Conservation (phyloP, 768 basidiomycete genomes). For the Lactarius sanguifluus region DNA sequence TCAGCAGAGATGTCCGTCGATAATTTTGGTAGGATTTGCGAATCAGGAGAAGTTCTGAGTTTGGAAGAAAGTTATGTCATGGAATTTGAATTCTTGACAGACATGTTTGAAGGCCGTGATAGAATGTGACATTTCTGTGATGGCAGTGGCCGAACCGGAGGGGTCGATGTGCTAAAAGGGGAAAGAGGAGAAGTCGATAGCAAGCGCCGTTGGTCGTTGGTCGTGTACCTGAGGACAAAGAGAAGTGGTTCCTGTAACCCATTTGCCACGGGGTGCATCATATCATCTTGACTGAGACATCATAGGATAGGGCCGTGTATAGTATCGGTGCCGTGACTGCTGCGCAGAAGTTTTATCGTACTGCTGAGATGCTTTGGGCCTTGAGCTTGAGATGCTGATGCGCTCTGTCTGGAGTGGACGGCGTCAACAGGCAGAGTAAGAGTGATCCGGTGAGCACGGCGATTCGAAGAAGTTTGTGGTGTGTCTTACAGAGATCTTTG, state of each 20-base stretch:
- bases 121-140: conserved; percentile 3
- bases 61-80: background rate
- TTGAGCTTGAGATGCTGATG: conserved; percentile 1
- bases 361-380: conserved; percentile 8
- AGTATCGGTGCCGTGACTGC: background rate
- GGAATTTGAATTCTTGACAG: background rate
- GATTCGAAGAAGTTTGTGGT: background rate
- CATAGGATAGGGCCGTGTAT: background rate
- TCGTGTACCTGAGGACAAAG: background rate
- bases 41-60: background rate
- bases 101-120: background rate
- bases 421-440: background rate
- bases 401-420: background rate
- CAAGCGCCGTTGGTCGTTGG: background rate
- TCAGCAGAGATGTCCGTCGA: background rate
- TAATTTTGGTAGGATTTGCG: conserved; percentile 1
- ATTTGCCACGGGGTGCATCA: background rate
- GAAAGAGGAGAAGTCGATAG: background rate
- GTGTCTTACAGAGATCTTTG: background rate
- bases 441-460: conserved; percentile 14
- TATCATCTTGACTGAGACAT: background rate
- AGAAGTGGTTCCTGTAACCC: background rate
- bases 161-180: background rate
- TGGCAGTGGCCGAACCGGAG: background rate
- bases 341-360: background rate